Evolutionary conservation across 2,329 filamentous ascomycete genomes (phyloP).

Genomic region (Cercospora janseana): DNA sequence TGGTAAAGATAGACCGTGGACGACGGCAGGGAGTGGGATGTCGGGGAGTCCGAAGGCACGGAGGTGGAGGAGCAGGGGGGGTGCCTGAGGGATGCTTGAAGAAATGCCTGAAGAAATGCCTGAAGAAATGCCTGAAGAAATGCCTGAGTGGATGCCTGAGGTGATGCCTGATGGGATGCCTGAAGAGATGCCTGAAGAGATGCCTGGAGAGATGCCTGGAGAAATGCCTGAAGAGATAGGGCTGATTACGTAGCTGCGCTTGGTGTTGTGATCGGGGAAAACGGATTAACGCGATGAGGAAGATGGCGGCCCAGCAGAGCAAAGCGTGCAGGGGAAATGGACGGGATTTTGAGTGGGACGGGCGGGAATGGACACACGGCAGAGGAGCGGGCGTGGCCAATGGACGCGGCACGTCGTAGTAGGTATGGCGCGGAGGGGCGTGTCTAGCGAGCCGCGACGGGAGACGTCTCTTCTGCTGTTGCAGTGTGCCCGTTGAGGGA

Average conservation of each 20-base stretch:
- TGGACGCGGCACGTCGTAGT: constrained; percentile 7
- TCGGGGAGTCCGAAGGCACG: neutral
- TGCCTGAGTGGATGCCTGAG: no score
- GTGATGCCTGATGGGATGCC: neutral
- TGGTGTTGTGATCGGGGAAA: neutral
- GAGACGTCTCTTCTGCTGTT: neutral
- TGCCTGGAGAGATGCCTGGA: neutral
- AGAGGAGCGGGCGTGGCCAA: constrained; percentile 7
- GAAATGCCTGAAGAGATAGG: neutral
- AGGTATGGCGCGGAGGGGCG: neutral
- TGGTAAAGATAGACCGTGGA: neutral
- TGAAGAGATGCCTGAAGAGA: neutral
- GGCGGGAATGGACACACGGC: neutral
- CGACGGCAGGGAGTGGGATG: neutral
- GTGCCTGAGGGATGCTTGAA: no score
- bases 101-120: no score
- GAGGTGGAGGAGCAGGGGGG: neutral
- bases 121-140: no score
- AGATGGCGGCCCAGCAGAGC: neutral
- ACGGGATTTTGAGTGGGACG: neutral
- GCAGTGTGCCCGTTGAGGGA: neutral
- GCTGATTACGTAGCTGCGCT: constrained; percentile 1
- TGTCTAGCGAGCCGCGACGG: neutral
- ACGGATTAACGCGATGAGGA: neutral
- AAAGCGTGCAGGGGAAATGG: neutral